phyloP scores from a whole-genome alignment of 257 asterid genomes.

The Handroanthus guayacan region DNA sequence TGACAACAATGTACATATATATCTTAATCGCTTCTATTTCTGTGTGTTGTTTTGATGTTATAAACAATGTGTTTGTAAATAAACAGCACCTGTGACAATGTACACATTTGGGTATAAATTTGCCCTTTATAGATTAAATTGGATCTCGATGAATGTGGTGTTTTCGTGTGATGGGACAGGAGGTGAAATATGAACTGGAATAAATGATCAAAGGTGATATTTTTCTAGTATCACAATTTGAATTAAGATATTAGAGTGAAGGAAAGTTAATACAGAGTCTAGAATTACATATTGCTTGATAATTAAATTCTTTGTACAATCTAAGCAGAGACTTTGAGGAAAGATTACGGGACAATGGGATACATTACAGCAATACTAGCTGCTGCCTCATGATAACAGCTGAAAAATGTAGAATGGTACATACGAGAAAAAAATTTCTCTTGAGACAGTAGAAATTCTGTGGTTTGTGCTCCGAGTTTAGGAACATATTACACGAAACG shows the following conservation, averaged over 20 bases:
- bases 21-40: not conserved
- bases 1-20: constrained; percentile 30
- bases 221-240: too few relatives aligned
- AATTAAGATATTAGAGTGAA: too few relatives aligned
- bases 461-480: not conserved
- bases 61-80: constrained; percentile 36
- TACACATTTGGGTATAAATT: constrained; percentile 1
- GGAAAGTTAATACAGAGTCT: not conserved
- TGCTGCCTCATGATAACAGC: constrained; percentile 11
- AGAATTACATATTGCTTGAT: not conserved
- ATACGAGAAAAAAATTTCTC: constrained; percentile 8
- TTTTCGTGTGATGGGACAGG: too few relatives aligned
- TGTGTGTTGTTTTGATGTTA: constrained; percentile 6
- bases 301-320: not conserved
- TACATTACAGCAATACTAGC: constrained; percentile 17
- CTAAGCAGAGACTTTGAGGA: not conserved
- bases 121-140: not conserved
- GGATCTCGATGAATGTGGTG: constrained; percentile 9
- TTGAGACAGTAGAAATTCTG: not conserved
- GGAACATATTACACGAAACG: not conserved
- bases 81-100: constrained; percentile 8
- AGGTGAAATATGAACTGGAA: too few relatives aligned
- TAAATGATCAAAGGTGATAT: too few relatives aligned
- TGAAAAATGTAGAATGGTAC: not conserved
- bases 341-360: not conserved